A percentile compares a stretch with the other conserved stretches of the same genome.
phyloP scores from a whole-genome alignment of 192 early-diverging fungal species.

The Fimicolochytrium jonesii region DNA sequence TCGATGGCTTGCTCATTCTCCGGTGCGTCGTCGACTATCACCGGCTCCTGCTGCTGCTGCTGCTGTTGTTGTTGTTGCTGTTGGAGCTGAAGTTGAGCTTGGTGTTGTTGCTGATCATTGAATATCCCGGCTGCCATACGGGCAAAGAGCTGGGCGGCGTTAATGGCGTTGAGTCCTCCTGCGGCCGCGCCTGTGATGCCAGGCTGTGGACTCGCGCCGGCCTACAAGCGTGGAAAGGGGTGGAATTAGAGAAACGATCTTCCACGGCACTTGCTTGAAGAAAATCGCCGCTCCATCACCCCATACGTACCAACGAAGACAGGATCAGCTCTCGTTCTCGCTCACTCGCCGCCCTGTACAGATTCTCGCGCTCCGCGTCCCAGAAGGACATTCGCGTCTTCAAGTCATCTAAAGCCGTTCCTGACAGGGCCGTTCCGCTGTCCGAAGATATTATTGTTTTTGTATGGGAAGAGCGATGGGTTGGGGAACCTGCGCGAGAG shows the following conservation, averaged over 20 bases:
- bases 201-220: not conserved
- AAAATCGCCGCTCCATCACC: not conserved
- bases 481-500: slow-evolving; percentile 21
- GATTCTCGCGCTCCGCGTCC: slow-evolving; percentile 27
- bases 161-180: slow-evolving; percentile 3
- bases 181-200: not conserved
- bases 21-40: no score
- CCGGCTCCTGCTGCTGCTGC: no score
- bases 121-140: slow-evolving; percentile 16
- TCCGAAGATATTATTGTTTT: not conserved
- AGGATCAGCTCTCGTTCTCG: slow-evolving; percentile 21
- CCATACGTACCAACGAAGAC: slow-evolving; percentile 9
- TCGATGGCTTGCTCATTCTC: no score
- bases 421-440: not conserved
- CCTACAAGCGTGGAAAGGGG: not conserved
- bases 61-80: not conserved
- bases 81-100: not conserved
- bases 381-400: slow-evolving; percentile 28
- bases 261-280: not conserved
- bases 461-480: not conserved
- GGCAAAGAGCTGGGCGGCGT: slow-evolving; percentile 19
- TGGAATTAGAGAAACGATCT: not conserved
- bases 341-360: slow-evolving; percentile 21
- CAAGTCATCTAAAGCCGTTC: slow-evolving; percentile 19
- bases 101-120: not conserved